phyloP scores from a whole-genome alignment of 106 monocot species.

The Amphibolis antarctica region DNA sequence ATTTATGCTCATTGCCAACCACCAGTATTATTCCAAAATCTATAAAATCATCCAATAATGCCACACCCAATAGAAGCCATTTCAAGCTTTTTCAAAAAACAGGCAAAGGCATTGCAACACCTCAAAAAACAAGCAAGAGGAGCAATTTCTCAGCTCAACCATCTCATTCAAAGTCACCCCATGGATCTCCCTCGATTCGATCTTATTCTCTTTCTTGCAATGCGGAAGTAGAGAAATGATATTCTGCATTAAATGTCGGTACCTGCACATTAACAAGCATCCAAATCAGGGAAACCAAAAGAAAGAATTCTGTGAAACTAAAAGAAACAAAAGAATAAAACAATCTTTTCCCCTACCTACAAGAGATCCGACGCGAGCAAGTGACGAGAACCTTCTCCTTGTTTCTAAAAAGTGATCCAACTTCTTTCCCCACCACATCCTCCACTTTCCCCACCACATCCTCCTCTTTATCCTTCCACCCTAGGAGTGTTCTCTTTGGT shows the following conservation, averaged over 20 bases:
- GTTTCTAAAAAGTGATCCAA: slow-evolving; percentile 48
- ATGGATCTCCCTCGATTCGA: slow-evolving; percentile 84
- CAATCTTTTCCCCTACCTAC: slow-evolving; percentile 30
- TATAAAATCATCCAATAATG: background rate
- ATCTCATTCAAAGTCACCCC: slow-evolving; percentile 79
- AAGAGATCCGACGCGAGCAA: slow-evolving; percentile 79
- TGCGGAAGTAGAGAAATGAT: slow-evolving; percentile 79
- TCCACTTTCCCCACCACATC: no score
- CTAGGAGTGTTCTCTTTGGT: slow-evolving; percentile 55
- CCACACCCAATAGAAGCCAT: background rate
- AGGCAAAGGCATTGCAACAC: slow-evolving; percentile 16
- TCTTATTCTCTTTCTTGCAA: slow-evolving; percentile 86
- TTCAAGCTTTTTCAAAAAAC: background rate
- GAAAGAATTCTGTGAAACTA: background rate
- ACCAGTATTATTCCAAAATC: background rate
- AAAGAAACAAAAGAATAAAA: background rate
- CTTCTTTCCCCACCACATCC: background rate
- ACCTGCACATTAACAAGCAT: slow-evolving; percentile 25
- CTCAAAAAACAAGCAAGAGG: slow-evolving; percentile 88
- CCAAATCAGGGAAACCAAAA: background rate
- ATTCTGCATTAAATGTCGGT: slow-evolving; percentile 87
- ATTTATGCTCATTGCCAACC: no score
- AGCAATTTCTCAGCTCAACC: slow-evolving; percentile 77
- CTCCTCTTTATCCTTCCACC: slow-evolving; percentile 50
- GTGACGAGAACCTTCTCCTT: slow-evolving; percentile 90